Evolutionary conservation across 441 rosid genomes (phyloP), one percentile per base, ranked within the genome.

Genomic region (Raphanus hybrid): DNA sequence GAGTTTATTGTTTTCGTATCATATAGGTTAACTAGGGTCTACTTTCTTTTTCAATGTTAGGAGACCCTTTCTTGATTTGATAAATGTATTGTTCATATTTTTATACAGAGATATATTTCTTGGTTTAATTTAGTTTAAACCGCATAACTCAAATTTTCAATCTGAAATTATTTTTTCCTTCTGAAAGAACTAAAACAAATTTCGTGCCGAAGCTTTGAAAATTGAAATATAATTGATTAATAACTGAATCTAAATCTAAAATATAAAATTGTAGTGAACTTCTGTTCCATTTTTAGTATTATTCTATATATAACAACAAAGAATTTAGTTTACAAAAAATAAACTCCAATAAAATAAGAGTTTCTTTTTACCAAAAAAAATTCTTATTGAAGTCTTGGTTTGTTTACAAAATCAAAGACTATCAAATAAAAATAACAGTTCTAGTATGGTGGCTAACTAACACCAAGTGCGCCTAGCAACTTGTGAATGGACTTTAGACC

Each of bases 391-490:
- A 75, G 26, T 64, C 5, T 75, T 41, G 6, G 54, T 74, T 41
- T 48, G 64, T 64, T 67, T 50, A 64, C 54, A 76, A 55, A 57
- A 57, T 32, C 52, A 23, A 54, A 23, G 48, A 54, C 34, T 60
- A 5, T 61, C 43, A 69, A 61, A 14, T 11, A 2, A 48, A 41
- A 58, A 69, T 6, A 27, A n/a, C 9, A 11, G 62, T 60, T 72
- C 57, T 23, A 4, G 64, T 64, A 48, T 48, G 81, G 77, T 78
- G 77, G 77, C 77, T 67, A 73, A 78, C 70, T 60, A 73, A 72
- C 74, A 72, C 66, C 39, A 50, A 35, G 52, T 45, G 64, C 18
- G 81, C 35, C 74, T 64, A 61, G 18, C 74, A 78, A 61, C 70
- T 73, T 67, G 81, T 73, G 52, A 41, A 73, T 61, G 58, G 54